Evolutionary conservation across 2,329 filamentous ascomycete genomes (phyloP).

Genomic region (Trichoderma pleuroti): DNA sequence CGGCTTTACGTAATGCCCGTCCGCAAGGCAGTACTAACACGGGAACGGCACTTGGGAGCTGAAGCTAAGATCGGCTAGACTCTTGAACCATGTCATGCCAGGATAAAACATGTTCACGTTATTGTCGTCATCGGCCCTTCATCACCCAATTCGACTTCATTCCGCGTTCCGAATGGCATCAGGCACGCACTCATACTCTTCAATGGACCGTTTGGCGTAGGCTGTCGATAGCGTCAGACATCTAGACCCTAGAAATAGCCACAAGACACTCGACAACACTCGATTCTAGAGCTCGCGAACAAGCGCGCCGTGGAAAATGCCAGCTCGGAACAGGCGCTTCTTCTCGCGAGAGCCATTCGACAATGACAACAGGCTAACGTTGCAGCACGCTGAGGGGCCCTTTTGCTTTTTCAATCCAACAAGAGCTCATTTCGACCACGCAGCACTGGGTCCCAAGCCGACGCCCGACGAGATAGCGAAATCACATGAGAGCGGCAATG

Average conservation of each 20-base stretch:
- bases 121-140: conserved; percentile 12
- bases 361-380: conserved; percentile 9
- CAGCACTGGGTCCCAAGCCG: not conserved
- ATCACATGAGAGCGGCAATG: conserved; percentile 7
- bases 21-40: not conserved
- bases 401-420: conserved; percentile 19
- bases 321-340: conserved; percentile 14
- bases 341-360: conserved; percentile 16
- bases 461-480: not conserved
- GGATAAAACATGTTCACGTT: not conserved
- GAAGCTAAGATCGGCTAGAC: conserved; percentile 5
- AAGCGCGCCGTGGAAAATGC: not conserved
- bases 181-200: not conserved
- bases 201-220: not conserved
- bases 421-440: conserved; percentile 17
- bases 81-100: not conserved
- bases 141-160: not conserved
- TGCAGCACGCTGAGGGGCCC: conserved; percentile 15
- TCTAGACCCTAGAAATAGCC: not conserved
- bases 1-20: not conserved
- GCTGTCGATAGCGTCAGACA: not conserved
- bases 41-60: conserved; percentile 1
- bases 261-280: not conserved
- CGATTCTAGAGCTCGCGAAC: not conserved
- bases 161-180: not conserved